These are phyloP conservation scores for Arctium lappa DNA, from an alignment of 129 eudicot species.

Conservation along the genomic window DNA sequence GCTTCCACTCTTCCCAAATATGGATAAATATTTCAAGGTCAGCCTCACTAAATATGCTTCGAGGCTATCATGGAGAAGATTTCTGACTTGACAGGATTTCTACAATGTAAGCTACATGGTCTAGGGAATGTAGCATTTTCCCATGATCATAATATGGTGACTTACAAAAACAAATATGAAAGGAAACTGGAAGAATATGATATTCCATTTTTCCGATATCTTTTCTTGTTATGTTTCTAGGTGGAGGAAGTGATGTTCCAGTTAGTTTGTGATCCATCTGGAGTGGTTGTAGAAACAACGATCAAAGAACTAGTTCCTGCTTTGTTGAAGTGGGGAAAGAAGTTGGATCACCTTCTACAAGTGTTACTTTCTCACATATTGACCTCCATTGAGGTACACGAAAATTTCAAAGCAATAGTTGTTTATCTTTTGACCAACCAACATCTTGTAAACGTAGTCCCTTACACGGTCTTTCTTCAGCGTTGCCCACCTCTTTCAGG, in stretches of 20 bases:
- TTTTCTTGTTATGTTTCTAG: conserved; percentile 45
- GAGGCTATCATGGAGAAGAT: conserved; percentile 97
- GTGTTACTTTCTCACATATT: conserved; percentile 70
- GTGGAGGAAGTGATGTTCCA: conserved; percentile 99
- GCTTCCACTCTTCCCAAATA: conserved; percentile 95
- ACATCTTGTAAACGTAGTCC: conserved; percentile 15
- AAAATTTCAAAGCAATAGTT: neutral
- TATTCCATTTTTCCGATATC: conserved; percentile 35
- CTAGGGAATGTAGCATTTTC: conserved; percentile 80
- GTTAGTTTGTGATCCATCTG: conserved; percentile 93
- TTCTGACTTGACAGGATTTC: conserved; percentile 90
- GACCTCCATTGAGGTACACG: conserved; percentile 78
- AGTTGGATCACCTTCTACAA: conserved; percentile 71
- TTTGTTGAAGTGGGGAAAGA: conserved; percentile 80
- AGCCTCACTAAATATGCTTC: conserved; percentile 98
- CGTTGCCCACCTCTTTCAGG: conserved; percentile 96
- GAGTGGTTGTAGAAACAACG: conserved; percentile 87
- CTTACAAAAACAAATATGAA: conserved; percentile 29
- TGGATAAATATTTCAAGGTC: conserved; percentile 99
- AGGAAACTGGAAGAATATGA: conserved; percentile 2
- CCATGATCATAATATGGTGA: conserved; percentile 65
- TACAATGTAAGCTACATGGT: conserved; percentile 97
- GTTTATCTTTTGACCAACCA: neutral
- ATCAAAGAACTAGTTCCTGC: conserved; percentile 83
- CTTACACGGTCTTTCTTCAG: conserved; percentile 50